These are phyloP conservation scores for Candida dendrica DNA, from an alignment of 805 yeast species.

Conservation along the genomic window DNA sequence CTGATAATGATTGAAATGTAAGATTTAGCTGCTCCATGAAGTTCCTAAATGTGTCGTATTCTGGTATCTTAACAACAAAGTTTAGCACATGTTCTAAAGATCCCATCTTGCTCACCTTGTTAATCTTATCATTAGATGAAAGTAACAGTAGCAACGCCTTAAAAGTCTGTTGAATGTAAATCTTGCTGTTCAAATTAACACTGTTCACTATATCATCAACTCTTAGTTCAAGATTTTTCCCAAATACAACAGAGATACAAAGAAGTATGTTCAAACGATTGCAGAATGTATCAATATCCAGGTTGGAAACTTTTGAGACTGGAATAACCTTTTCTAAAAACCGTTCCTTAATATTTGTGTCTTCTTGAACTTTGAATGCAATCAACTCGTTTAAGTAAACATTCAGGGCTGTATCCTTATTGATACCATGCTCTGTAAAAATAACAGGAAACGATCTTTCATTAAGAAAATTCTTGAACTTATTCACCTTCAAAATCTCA, in stretches of 20 bases:
- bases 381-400: slow-evolving; percentile 12
- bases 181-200: slow-evolving; percentile 4
- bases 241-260: slow-evolving; percentile 7
- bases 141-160: slow-evolving; percentile 2
- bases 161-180: slow-evolving; percentile 3
- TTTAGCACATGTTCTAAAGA: background rate
- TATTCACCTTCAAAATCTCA: slow-evolving; percentile 14
- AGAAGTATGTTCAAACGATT: slow-evolving; percentile 18
- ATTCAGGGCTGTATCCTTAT: slow-evolving; percentile 9
- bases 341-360: slow-evolving; percentile 5
- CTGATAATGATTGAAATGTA: background rate
- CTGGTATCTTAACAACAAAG: background rate
- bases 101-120: background rate
- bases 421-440: slow-evolving; percentile 3
- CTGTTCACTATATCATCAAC: slow-evolving; percentile 8
- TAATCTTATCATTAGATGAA: background rate
- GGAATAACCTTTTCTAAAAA: slow-evolving; percentile 17
- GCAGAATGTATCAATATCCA: slow-evolving; percentile 9
- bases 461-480: slow-evolving; percentile 12
- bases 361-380: background rate
- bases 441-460: slow-evolving; percentile 8
- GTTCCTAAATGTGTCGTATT: background rate
- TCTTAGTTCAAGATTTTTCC: slow-evolving; percentile 11
- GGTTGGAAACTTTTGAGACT: slow-evolving; percentile 7
- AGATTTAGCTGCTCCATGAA: background rate